Percentiles rank a stretch among this genome's conserved stretches.
phyloP scores from a whole-genome alignment of 768 basidiomycete genomes.

The Multifurca ochricompacta region DNA sequence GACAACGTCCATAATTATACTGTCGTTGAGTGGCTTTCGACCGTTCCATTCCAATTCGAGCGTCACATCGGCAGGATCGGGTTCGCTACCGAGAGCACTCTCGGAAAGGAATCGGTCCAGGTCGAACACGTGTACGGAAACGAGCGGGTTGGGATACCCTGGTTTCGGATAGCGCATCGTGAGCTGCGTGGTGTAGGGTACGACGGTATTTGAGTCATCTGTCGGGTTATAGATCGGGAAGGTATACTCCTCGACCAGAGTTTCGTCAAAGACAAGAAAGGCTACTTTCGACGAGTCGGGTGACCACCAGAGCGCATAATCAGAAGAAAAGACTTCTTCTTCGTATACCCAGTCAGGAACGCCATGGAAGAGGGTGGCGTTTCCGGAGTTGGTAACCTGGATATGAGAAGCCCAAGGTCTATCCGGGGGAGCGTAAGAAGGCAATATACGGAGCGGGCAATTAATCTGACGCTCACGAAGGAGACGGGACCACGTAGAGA shows the following conservation, averaged over 20 bases:
- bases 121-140: conserved; percentile 77
- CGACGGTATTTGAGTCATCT: conserved; percentile 53
- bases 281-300: conserved; percentile 71
- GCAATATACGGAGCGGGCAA: background rate
- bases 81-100: background rate
- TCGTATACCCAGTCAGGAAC: conserved; percentile 98
- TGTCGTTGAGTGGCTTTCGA: conserved; percentile 48
- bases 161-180: conserved; percentile 84
- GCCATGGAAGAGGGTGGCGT: conserved; percentile 82
- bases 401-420: conserved; percentile 41
- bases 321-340: conserved; percentile 72
- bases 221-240: conserved; percentile 93
- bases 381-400: conserved; percentile 75
- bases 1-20: conserved; percentile 71
- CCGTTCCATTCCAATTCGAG: conserved; percentile 60
- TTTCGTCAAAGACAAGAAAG: conserved; percentile 85
- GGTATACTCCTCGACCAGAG: conserved; percentile 73
- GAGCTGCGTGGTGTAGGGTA: conserved; percentile 63
- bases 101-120: conserved; percentile 42
- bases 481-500: conserved; percentile 71
- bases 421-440: conserved; percentile 23
- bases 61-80: conserved; percentile 37
- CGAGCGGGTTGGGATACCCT: conserved; percentile 82
- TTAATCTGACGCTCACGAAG: conserved; percentile 39
- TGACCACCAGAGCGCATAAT: conserved; percentile 87